Evolutionary conservation across 192 early-diverging fungal species (phyloP).

Genomic region (Mortierella antarctica): DNA sequence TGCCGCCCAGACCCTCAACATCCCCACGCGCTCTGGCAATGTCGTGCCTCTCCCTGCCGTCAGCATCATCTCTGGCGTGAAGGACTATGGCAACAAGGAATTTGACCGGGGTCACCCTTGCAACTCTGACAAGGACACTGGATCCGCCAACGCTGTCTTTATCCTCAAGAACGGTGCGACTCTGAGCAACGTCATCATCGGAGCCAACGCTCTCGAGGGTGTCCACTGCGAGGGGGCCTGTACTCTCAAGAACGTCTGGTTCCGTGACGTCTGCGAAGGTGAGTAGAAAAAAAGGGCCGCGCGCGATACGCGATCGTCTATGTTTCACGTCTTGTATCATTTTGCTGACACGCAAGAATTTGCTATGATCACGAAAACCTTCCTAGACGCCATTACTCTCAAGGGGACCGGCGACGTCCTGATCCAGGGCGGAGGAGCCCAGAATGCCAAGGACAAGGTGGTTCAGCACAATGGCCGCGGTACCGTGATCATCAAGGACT

Average conservation of each 20-base stretch:
- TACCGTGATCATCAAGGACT: conserved; percentile 12
- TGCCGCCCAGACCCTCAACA: conserved; percentile 16
- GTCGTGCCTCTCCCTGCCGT: conserved; percentile 5
- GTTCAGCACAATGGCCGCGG: conserved; percentile 16
- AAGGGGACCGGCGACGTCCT: conserved; percentile 10
- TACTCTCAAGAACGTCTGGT: conserved; percentile 21
- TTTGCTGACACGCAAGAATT: no score
- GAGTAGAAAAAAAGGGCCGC: no score
- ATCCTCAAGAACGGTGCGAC: conserved; percentile 15
- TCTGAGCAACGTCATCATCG: conserved; percentile 19
- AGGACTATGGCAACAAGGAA: conserved; percentile 14
- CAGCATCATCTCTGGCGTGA: conserved; percentile 13
- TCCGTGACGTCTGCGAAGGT: conserved; percentile 20
- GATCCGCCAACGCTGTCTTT: conserved; percentile 13
- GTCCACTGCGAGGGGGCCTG: conserved; percentile 16
- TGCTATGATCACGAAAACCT: no score
- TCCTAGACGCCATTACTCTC: conserved; percentile 13
- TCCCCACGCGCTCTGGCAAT: conserved; percentile 7
- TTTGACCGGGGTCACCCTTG: conserved; percentile 13
- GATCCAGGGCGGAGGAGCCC: conserved; percentile 16
- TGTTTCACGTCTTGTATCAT: no score
- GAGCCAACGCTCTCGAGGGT: conserved; percentile 10
- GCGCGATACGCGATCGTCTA: no score
- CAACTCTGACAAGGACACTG: conserved; percentile 12
- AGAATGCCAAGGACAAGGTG: conserved; percentile 19